A percentile compares a stretch with the other conserved stretches of the same genome.
phyloP scores from a whole-genome alignment of 257 asterid genomes.

The Nicotiana obtusifolia region DNA sequence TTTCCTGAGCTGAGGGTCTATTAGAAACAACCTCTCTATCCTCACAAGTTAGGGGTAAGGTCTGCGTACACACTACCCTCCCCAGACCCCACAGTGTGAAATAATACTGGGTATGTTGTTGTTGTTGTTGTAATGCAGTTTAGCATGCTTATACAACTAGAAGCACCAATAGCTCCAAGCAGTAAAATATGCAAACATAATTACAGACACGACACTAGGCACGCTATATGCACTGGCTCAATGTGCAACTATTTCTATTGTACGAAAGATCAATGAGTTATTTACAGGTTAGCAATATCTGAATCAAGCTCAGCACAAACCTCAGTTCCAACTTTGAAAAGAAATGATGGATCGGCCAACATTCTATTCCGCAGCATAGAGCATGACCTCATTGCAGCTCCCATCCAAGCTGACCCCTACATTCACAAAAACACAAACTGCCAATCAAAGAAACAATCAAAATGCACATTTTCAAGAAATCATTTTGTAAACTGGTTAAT shows the following conservation, averaged over 20 bases:
- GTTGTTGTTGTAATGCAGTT: too few species aligned
- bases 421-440: constrained; percentile 14
- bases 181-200: neutral
- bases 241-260: neutral
- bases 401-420: constrained; percentile 78
- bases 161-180: neutral
- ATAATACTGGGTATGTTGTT: too few species aligned
- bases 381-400: constrained; percentile 67
- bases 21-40: too few species aligned
- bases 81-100: too few species aligned
- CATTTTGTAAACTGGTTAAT: neutral
- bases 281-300: neutral
- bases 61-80: too few species aligned
- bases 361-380: constrained; percentile 86
- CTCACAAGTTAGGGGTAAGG: too few species aligned
- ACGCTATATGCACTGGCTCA: neutral
- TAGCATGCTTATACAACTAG: neutral
- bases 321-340: constrained; percentile 97
- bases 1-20: too few species aligned
- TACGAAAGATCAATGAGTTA: neutral
- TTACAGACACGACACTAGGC: neutral
- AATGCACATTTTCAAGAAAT: neutral
- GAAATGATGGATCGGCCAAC: constrained; percentile 97
- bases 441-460: neutral
- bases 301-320: constrained; percentile 28